Evolutionary conservation across 306 rosid species (phyloP), one percentile per base, ranked within the genome.

Genomic region (Alnus rubra): DNA sequence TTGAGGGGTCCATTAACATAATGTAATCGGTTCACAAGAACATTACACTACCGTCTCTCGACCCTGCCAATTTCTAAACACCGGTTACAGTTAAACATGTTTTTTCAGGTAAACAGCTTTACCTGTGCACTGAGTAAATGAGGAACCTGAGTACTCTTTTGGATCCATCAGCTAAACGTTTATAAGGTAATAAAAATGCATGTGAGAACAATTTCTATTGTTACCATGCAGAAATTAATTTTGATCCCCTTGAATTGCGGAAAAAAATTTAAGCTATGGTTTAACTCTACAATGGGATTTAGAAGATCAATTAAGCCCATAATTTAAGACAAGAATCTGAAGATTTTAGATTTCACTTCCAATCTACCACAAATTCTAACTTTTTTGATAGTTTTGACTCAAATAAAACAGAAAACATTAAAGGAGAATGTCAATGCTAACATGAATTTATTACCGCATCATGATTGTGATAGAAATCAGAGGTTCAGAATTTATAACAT

Each of bases 151-250:
- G 28, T 23, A 23, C 28, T 23, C 28, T 23, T 23, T 23, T 23
- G 28, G 28, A 23, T 23, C 28, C 28, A 23, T 23, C 28, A 23
- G 28, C 28, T 23, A 23, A 23, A 23, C 28, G 28, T 23, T 23
- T 23, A 23, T 23, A 23, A 0, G 28, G 28, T 23, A 94, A 84
- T 37, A 78, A 23, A 23, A 23, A 23, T 23, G 28, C 28, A 23
- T 23, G 28, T 23, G 28, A 23, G 28, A 23, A 23, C 28, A 23
- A 23, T 23, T 23, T 23, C 28, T 23, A 23, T 23, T 23, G 28
- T 23, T 23, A 23, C 28, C 0, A 23, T 23, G 28, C 28, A 23
- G 28, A 23, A 23, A 23, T 23, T 23, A 0, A 23, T 23, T 23
- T 23, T 23, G 28, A 23, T 23, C 28, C 28, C 28, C 28, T 23